Conservation (phyloP, 371 early-diverging fungal species). For the Mortierella polycephala region DNA sequence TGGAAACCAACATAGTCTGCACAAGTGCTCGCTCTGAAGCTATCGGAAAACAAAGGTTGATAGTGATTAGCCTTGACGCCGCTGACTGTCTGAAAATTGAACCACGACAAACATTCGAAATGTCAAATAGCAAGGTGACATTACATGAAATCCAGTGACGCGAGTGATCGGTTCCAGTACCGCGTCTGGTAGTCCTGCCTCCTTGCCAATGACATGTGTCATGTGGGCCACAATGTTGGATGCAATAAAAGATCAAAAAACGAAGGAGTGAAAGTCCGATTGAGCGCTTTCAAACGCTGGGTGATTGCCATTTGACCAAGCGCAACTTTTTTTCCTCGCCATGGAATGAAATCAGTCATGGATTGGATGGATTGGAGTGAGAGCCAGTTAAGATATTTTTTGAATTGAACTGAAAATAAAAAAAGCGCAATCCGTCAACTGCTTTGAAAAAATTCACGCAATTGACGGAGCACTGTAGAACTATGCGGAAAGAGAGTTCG, state of each 20-base stretch:
- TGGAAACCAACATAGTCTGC: slow-evolving; percentile 24
- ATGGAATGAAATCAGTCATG: too few relatives aligned
- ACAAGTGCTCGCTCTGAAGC: slow-evolving; percentile 27
- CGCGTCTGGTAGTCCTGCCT: slow-evolving; percentile 27
- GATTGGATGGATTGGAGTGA: too few relatives aligned
- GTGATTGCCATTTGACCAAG: too few relatives aligned
- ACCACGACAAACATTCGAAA: neutral
- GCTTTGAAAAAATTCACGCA: too few relatives aligned
- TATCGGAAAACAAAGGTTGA: neutral
- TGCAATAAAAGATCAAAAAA: slow-evolving; percentile 3
- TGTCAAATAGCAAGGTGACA: neutral
- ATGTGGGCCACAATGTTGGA: neutral
- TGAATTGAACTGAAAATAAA: too few relatives aligned
- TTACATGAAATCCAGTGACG: slow-evolving; percentile 38
- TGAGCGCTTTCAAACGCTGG: neutral
- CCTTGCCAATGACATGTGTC: slow-evolving; percentile 20
- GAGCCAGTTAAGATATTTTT: too few relatives aligned
- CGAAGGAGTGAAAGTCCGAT: neutral
- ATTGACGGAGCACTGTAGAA: too few relatives aligned
- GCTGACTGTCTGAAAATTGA: neutral
- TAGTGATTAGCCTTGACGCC: neutral
- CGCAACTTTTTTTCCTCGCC: too few relatives aligned
- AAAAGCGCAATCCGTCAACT: too few relatives aligned
- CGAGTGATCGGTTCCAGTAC: slow-evolving; percentile 18
- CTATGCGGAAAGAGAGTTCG: too few relatives aligned